These are phyloP conservation scores for Xerocomus alliaceus DNA, from an alignment of 1,284 basidiomycete species.

Conservation along the genomic window DNA sequence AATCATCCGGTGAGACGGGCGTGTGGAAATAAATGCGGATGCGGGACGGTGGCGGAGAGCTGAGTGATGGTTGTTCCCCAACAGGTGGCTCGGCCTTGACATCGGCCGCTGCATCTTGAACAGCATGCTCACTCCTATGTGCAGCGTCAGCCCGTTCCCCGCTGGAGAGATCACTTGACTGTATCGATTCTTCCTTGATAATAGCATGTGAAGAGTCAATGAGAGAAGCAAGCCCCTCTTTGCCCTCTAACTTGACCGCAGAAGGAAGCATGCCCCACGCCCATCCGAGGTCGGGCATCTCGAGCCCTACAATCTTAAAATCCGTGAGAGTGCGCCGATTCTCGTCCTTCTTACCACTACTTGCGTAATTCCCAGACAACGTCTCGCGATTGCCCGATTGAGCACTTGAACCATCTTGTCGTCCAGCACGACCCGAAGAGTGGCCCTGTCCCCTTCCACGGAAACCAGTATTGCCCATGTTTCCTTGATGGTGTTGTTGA, in stretches of 20 bases:
- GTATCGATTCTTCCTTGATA: conserved; percentile 52
- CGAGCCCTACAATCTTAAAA: conserved; percentile 92
- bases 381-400: conserved; percentile 52
- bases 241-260: conserved; percentile 46
- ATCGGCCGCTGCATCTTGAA: conserved; percentile 33
- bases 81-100: conserved; percentile 34
- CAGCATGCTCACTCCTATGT: conserved; percentile 40
- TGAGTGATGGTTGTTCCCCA: conserved; percentile 38
- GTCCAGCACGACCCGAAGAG: conserved; percentile 54
- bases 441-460: conserved; percentile 52
- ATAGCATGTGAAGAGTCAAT: conserved; percentile 36
- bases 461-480: conserved; percentile 51
- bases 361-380: conserved; percentile 49
- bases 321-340: conserved; percentile 89
- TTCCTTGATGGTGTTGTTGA: conserved; percentile 50
- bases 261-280: conserved; percentile 66
- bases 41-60: conserved; percentile 69
- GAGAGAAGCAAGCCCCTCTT: conserved; percentile 42
- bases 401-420: conserved; percentile 56
- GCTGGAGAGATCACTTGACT: conserved; percentile 37
- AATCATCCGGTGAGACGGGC: conserved; percentile 78
- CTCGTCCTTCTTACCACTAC: conserved; percentile 77
- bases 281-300: conserved; percentile 78
- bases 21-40: conserved; percentile 89
- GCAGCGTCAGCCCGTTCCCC: conserved; percentile 38